These are phyloP conservation scores for Nevesoporus exiguus DNA, from an alignment of 768 basidiomycete genomes.

Conservation along the genomic window DNA sequence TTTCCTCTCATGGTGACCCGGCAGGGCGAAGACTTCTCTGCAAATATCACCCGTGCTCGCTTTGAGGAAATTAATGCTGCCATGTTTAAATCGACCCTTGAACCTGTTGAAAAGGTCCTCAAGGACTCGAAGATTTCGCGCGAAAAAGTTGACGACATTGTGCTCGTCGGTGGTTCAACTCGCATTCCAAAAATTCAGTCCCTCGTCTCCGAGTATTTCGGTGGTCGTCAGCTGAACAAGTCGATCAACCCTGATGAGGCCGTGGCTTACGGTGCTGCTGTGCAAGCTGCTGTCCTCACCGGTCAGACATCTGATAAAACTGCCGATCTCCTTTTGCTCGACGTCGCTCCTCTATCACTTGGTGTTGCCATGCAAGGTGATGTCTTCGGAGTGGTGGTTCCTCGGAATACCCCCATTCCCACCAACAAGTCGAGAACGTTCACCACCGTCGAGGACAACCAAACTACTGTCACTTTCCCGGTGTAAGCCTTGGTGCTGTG, in stretches of 20 bases:
- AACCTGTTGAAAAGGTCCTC: constrained; percentile 97
- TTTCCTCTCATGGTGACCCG: constrained; percentile 8
- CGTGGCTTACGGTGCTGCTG: constrained; percentile 99
- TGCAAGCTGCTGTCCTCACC: constrained; percentile 98
- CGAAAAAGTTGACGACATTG: constrained; percentile 98
- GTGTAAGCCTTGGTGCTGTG: constrained; percentile 51
- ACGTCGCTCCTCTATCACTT: constrained; percentile 96
- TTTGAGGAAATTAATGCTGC: constrained; percentile 99
- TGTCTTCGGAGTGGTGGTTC: constrained; percentile 99
- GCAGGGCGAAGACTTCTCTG: constrained; percentile 95
- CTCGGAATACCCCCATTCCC: constrained; percentile 98
- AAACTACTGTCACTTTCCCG: constrained; percentile 99
- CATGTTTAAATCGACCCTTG: constrained; percentile 95
- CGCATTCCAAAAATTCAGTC: constrained; percentile 99
- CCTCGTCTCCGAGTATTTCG: constrained; percentile 97
- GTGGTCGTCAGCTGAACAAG: constrained; percentile 97
- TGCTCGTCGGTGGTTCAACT: constrained; percentile 99
- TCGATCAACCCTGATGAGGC: constrained; percentile 99
- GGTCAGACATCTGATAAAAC: constrained; percentile 99
- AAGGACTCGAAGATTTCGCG: constrained; percentile 98
- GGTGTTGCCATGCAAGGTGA: constrained; percentile 99
- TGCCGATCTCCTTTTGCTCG: constrained; percentile 95
- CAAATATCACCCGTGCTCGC: constrained; percentile 98
- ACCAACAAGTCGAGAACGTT: constrained; percentile 99
- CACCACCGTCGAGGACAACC: constrained; percentile 99